Percentiles rank a stretch among this genome's conserved stretches.
These are phyloP conservation scores for Phytophthora vignae DNA, from an alignment of 352 stramenopile species.

Conservation along the genomic window DNA sequence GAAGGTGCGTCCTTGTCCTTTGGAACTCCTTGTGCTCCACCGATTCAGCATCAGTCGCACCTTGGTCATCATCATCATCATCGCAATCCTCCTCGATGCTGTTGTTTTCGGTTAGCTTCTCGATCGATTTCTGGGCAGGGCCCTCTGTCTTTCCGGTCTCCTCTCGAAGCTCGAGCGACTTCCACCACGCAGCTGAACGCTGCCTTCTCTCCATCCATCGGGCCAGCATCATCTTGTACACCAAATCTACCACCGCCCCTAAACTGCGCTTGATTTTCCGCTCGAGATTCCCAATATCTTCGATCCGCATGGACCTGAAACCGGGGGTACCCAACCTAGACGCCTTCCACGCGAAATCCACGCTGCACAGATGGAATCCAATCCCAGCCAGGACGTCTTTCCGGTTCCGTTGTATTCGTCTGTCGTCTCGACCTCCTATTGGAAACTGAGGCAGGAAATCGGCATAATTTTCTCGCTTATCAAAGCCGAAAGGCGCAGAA, in stretches of 20 bases:
- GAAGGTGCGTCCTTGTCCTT: conserved; percentile 4
- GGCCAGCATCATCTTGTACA: conserved; percentile 60
- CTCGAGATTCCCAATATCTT: conserved; percentile 50
- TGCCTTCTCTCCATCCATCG: conserved; percentile 49
- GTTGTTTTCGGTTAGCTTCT: neutral
- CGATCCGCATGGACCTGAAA: conserved; percentile 42
- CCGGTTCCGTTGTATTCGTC: conserved; percentile 21
- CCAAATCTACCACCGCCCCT: conserved; percentile 36
- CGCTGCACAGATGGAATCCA: conserved; percentile 26
- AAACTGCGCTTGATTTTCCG: conserved; percentile 56
- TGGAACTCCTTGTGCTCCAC: conserved; percentile 13
- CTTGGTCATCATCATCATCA: conserved; percentile 5
- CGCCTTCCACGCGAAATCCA: conserved; percentile 31
- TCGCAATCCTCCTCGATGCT: neutral
- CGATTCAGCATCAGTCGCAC: conserved; percentile 29
- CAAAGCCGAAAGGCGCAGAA: conserved; percentile 33
- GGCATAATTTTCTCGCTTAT: conserved; percentile 17
- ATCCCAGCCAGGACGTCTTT: conserved; percentile 42
- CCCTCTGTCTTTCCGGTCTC: neutral
- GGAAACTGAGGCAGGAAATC: conserved; percentile 36
- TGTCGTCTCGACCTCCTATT: neutral
- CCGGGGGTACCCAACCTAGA: conserved; percentile 30
- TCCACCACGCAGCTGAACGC: conserved; percentile 26
- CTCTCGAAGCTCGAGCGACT: conserved; percentile 21
- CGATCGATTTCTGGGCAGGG: neutral